Evolutionary conservation across 768 basidiomycete genomes (phyloP), one percentile per base, ranked within the genome.

Genomic region (Boletus insuetus): DNA sequence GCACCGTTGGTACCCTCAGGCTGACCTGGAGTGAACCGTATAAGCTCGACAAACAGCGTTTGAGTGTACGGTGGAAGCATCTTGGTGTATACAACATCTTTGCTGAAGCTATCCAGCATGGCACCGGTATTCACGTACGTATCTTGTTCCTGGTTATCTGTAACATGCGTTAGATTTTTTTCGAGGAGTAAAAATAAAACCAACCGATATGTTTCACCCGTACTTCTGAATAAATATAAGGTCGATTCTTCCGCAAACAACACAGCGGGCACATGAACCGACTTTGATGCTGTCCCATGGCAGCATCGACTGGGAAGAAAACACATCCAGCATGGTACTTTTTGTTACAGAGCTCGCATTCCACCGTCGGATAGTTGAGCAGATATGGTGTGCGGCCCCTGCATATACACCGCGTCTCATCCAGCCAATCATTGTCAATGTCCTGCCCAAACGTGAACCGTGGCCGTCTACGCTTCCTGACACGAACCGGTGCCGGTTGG

Each of bases 401-500:
- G 68, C 90, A 92, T 55, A 92, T 87, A 71, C 90, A 92, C 26
- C 89, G 81, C 26, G 89, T 91, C 32, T 82, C 82, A 63, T 92
- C 90, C 7, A 70, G 59, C 82, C 87, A 89, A 62, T 91, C 86
- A 29, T 76, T 70, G 65, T 91, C 89, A 38, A 84, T 69, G 63
- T 92, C 90, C 64, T 88, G 88, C 16, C 87, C 86, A 62, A 92
- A 91, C 8, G 77, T 80, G 60, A 92, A 87, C 55, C 79, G 73
- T 40, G 85, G 80, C 60, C 77, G 71, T 49, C 77, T 72, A 72
- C 89, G 77, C 81, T 89, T 80, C 71, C 73, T 79, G 66, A 69
- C 74, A 64, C 68, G 76, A 59, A 76, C 67, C 49, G 78, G 68
- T 56, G 71, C 64, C 37, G 86, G 85, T 53, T 86, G 82, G 34